These are phyloP conservation scores for Ricinus communis DNA, from an alignment of 345 rosid genomes.

Conservation along the genomic window DNA sequence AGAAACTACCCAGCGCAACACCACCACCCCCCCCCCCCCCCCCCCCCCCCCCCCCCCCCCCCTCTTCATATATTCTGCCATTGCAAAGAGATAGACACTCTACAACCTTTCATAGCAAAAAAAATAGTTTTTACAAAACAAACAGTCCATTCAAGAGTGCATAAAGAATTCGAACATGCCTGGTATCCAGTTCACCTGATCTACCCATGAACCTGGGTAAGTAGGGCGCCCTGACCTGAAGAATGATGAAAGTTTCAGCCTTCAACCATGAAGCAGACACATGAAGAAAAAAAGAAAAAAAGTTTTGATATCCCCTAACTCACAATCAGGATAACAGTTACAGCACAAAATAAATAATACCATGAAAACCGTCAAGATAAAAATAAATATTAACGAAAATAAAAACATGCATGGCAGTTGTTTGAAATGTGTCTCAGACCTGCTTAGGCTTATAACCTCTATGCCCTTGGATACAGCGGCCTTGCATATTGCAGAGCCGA, in stretches of 20 bases:
- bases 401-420: conserved; percentile 15
- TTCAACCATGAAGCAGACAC: conserved; percentile 8
- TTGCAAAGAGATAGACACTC: too few relatives aligned
- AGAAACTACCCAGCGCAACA: too few relatives aligned
- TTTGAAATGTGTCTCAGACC: conserved; percentile 39
- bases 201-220: conserved; percentile 68
- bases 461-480: conserved; percentile 82
- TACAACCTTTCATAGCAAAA: neutral
- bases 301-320: neutral
- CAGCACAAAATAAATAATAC: too few relatives aligned
- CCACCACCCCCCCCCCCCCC: too few relatives aligned
- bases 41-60: too few relatives aligned
- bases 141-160: conserved; percentile 7
- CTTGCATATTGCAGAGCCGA: conserved; percentile 93
- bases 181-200: conserved; percentile 86
- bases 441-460: conserved; percentile 85
- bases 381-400: neutral
- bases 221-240: conserved; percentile 85
- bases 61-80: too few relatives aligned
- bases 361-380: neutral
- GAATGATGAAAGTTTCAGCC: conserved; percentile 12
- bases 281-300: neutral
- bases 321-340: neutral
- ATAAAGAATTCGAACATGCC: conserved; percentile 43
- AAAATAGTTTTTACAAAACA: neutral